These are phyloP conservation scores for Juglanconis juglandina DNA, from an alignment of 2,329 filamentous ascomycete species.

Conservation along the genomic window DNA sequence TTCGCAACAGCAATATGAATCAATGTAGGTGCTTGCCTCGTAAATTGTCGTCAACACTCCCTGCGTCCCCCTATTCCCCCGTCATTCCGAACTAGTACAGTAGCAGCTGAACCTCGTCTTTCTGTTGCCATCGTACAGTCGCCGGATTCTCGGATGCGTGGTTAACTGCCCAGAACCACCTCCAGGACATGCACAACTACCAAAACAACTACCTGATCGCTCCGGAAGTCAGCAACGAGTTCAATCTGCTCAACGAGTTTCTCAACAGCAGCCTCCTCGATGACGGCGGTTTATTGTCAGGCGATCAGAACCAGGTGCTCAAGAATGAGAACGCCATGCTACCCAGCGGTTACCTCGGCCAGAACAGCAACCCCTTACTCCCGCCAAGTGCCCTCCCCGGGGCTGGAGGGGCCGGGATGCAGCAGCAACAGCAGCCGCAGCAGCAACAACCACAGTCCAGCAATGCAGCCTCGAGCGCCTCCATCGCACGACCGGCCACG, in stretches of 20 bases:
- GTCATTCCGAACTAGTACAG: conserved; percentile 8
- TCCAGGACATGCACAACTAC: conserved; percentile 90
- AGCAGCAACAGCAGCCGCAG: conserved; percentile 32
- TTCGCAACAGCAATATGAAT: conserved; percentile 61
- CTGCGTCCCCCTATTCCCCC: not conserved
- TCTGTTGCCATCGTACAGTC: conserved; percentile 46
- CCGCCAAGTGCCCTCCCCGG: conserved; percentile 25
- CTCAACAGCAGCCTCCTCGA: conserved; percentile 88
- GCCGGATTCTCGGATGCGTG: conserved; percentile 79
- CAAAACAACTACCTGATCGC: conserved; percentile 92
- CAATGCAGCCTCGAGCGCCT: conserved; percentile 30
- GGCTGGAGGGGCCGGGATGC: conserved; percentile 20
- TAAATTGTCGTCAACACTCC: conserved; percentile 21
- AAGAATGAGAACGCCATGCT: conserved; percentile 45
- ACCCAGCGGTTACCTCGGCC: conserved; percentile 43
- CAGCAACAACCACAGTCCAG: conserved; percentile 38
- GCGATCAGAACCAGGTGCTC: conserved; percentile 50
- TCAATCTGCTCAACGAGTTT: conserved; percentile 95
- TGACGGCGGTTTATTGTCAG: conserved; percentile 68
- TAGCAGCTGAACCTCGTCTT: conserved; percentile 19
- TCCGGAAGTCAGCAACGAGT: conserved; percentile 92
- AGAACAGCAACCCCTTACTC: conserved; percentile 23
- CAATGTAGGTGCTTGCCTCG: conserved; percentile 61
- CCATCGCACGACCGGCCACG: conserved; percentile 59
- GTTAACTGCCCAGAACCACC: conserved; percentile 75